These are phyloP conservation scores for Astrothelium macrocarpum DNA, from an alignment of 495 filamentous ascomycete species.

Conservation along the genomic window DNA sequence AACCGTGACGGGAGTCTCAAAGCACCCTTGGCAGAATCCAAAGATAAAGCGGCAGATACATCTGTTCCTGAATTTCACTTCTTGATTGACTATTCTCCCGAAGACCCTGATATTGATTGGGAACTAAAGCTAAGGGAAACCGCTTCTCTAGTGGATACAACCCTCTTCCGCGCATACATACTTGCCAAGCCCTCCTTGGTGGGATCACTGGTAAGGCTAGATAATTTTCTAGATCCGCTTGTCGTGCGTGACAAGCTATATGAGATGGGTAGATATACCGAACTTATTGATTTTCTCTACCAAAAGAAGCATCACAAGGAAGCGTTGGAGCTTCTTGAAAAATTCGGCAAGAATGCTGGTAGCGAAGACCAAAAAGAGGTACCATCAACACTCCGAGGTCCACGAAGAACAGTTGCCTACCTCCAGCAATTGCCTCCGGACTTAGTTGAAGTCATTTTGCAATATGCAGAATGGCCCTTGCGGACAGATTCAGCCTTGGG, in stretches of 20 bases:
- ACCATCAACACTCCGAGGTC: slow-evolving; percentile 64
- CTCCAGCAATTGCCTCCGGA: slow-evolving; percentile 79
- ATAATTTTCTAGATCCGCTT: slow-evolving; percentile 93
- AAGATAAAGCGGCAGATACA: slow-evolving; percentile 11
- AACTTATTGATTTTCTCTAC: slow-evolving; percentile 92
- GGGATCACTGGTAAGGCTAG: slow-evolving; percentile 84
- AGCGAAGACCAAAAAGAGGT: slow-evolving; percentile 53
- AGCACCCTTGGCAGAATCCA: slow-evolving; percentile 11
- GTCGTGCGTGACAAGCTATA: slow-evolving; percentile 90
- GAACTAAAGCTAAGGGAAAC: slow-evolving; percentile 59
- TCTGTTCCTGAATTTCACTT: slow-evolving; percentile 27
- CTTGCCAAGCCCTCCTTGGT: slow-evolving; percentile 74
- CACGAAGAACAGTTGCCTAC: slow-evolving; percentile 78
- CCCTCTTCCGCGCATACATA: slow-evolving; percentile 89
- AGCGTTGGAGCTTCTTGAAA: slow-evolving; percentile 70
- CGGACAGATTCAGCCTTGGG: slow-evolving; percentile 60
- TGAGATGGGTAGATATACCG: slow-evolving; percentile 80
- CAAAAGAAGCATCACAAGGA: slow-evolving; percentile 88
- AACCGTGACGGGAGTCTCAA: slow-evolving; percentile 67
- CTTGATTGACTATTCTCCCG: slow-evolving; percentile 33
- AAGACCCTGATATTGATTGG: slow-evolving; percentile 51
- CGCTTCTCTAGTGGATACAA: slow-evolving; percentile 81
- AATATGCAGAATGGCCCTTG: slow-evolving; percentile 85
- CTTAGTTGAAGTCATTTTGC: slow-evolving; percentile 81
- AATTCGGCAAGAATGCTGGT: slow-evolving; percentile 58